phyloP scores from a whole-genome alignment of 1,139 yeast genomes.

The Suhomyces guaymorum region DNA sequence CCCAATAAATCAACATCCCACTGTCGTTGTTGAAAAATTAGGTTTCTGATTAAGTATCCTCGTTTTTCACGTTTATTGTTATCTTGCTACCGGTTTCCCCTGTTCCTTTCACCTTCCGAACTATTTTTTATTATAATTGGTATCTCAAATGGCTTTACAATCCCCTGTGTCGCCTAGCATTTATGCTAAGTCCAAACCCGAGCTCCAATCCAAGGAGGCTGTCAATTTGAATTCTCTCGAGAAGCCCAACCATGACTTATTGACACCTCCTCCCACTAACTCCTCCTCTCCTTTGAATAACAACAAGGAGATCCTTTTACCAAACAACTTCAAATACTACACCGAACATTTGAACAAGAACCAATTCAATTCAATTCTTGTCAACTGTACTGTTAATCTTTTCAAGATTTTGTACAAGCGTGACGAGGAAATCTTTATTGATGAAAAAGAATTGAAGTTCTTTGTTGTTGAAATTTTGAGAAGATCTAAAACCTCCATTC shows the following conservation, averaged over 20 bases:
- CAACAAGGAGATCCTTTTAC: slow-evolving; percentile 21
- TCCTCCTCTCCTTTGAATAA: slow-evolving; percentile 18
- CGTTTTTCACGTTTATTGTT: slow-evolving; percentile 7
- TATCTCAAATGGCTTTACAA: slow-evolving; percentile 11
- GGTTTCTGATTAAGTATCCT: not conserved
- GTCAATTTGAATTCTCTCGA: slow-evolving; percentile 2
- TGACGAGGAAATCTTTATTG: slow-evolving; percentile 13
- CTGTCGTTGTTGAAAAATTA: slow-evolving; percentile 6
- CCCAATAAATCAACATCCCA: not conserved
- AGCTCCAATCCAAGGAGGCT: slow-evolving; percentile 5
- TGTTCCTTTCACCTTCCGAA: slow-evolving; percentile 4
- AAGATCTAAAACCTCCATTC: slow-evolving; percentile 66
- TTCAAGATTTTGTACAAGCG: slow-evolving; percentile 35
- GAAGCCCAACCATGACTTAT: slow-evolving; percentile 11
- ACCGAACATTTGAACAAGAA: slow-evolving; percentile 41
- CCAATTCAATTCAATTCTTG: slow-evolving; percentile 44
- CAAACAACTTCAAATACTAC: slow-evolving; percentile 45
- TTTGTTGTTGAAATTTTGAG: slow-evolving; percentile 66
- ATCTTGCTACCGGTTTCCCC: slow-evolving; percentile 11
- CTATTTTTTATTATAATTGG: slow-evolving; percentile 4
- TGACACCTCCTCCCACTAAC: slow-evolving; percentile 22
- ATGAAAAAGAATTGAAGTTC: slow-evolving; percentile 32
- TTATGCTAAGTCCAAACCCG: slow-evolving; percentile 3
- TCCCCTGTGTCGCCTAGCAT: slow-evolving; percentile 14
- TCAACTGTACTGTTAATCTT: slow-evolving; percentile 41